These are phyloP conservation scores for Dothideomycetidae sp. DNA, from an alignment of 2,329 filamentous ascomycete species.

Conservation along the genomic window DNA sequence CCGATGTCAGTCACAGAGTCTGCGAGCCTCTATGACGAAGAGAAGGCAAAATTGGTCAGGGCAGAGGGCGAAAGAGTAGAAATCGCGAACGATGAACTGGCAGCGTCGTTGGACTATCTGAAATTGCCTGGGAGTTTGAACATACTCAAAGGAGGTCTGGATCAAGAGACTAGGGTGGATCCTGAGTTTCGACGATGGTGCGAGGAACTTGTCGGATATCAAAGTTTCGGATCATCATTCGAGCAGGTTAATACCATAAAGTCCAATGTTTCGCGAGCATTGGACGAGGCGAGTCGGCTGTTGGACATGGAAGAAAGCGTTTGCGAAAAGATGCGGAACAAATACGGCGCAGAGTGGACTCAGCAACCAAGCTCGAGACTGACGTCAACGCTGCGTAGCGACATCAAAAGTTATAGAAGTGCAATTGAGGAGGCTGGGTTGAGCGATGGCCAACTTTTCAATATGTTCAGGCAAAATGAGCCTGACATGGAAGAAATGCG, in stretches of 20 bases:
- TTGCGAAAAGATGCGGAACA: conserved; percentile 97
- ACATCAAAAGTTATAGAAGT: conserved; percentile 76
- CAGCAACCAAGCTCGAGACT: conserved; percentile 88
- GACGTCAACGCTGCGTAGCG: conserved; percentile 72
- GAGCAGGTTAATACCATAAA: conserved; percentile 67
- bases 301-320: conserved; percentile 95
- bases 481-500: conserved; percentile 92
- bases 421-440: conserved; percentile 78
- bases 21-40: conserved; percentile 92
- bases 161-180: conserved; percentile 76
- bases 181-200: conserved; percentile 92
- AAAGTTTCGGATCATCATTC: conserved; percentile 64
- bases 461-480: conserved; percentile 74
- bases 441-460: conserved; percentile 71
- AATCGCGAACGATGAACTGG: conserved; percentile 88
- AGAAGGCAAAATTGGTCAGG: conserved; percentile 89
- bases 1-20: conserved; percentile 93
- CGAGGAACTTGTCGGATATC: conserved; percentile 75
- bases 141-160: conserved; percentile 81
- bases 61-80: conserved; percentile 91
- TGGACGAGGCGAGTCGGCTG: conserved; percentile 75
- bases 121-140: conserved; percentile 80
- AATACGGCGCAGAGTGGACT: conserved; percentile 91
- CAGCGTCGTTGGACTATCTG: conserved; percentile 82
- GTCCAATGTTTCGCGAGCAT: conserved; percentile 51